Evolutionary conservation across 1,139 yeast genomes (phyloP).

Genomic region (Suzukiozyma palmioleophila): DNA sequence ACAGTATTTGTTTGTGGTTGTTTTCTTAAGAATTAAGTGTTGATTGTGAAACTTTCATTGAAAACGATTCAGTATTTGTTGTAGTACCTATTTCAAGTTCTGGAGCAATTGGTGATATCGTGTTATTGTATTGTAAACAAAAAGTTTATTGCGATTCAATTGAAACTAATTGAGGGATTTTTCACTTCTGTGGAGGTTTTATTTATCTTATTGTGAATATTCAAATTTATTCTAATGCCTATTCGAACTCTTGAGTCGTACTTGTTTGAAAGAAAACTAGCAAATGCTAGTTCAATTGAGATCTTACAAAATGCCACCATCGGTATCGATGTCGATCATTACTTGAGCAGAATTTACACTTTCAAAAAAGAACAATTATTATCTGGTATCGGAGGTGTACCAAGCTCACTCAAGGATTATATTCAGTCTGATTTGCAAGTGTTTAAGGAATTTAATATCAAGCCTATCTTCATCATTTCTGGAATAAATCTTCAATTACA

Average conservation of each 20-base stretch:
- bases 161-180: no score
- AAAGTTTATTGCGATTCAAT: no score
- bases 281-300: constrained; percentile 60
- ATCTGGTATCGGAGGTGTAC: constrained; percentile 83
- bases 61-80: no score
- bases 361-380: constrained; percentile 65
- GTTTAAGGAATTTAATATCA: constrained; percentile 58
- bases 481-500: constrained; percentile 47
- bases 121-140: no score
- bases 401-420: constrained; percentile 54
- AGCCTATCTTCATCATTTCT: constrained; percentile 71
- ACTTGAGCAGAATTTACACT: constrained; percentile 58
- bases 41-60: no score
- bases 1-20: no score
- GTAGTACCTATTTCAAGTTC: no score
- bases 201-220: no score
- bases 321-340: constrained; percentile 85
- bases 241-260: constrained; percentile 70
- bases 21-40: no score
- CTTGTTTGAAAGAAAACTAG: constrained; percentile 65
- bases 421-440: constrained; percentile 61
- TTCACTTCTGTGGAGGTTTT: no score
- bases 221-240: constrained; percentile 26
- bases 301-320: constrained; percentile 62
- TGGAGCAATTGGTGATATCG: no score